Evolutionary conservation across 495 filamentous ascomycete genomes (phyloP).

Genomic region (Paragyromitra xinjiangensis): DNA sequence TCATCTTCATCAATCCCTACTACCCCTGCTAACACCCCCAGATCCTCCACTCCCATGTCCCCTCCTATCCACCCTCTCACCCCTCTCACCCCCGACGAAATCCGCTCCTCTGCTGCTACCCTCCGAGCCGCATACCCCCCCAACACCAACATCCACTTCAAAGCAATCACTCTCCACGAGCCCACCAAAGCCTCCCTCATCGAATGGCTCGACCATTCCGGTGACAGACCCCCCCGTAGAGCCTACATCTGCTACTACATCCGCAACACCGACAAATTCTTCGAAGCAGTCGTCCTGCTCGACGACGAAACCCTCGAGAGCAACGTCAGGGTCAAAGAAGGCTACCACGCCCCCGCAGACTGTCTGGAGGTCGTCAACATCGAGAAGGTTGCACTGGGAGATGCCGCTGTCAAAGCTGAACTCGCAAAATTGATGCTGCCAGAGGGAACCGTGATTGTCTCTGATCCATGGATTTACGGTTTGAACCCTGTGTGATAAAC

Average conservation of each 20-base stretch:
- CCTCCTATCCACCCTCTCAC: constrained; percentile 66
- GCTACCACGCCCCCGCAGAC: constrained; percentile 68
- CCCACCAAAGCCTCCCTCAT: constrained; percentile 69
- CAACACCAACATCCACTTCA: constrained; percentile 67
- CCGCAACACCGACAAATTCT: constrained; percentile 71
- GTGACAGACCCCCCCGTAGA: constrained; percentile 57
- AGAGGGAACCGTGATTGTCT: constrained; percentile 67
- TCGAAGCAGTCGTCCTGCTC: constrained; percentile 72
- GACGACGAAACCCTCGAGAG: constrained; percentile 62
- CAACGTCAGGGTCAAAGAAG: constrained; percentile 67
- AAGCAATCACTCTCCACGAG: constrained; percentile 71
- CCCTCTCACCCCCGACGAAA: constrained; percentile 68
- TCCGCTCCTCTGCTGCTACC: constrained; percentile 61
- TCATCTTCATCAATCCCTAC: neutral
- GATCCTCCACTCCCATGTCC: neutral
- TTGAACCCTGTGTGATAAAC: neutral
- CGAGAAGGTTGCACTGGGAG: constrained; percentile 67
- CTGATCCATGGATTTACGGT: constrained; percentile 80
- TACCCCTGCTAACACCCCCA: neutral
- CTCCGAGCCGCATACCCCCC: constrained; percentile 65
- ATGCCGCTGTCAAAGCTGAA: constrained; percentile 69
- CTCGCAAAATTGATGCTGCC: constrained; percentile 72
- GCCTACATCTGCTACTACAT: constrained; percentile 70
- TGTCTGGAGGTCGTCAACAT: constrained; percentile 68
- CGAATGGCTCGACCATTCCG: constrained; percentile 64